phyloP scores from a whole-genome alignment of 2,329 filamentous ascomycete species.

The Chaetomiaceae sp. region DNA sequence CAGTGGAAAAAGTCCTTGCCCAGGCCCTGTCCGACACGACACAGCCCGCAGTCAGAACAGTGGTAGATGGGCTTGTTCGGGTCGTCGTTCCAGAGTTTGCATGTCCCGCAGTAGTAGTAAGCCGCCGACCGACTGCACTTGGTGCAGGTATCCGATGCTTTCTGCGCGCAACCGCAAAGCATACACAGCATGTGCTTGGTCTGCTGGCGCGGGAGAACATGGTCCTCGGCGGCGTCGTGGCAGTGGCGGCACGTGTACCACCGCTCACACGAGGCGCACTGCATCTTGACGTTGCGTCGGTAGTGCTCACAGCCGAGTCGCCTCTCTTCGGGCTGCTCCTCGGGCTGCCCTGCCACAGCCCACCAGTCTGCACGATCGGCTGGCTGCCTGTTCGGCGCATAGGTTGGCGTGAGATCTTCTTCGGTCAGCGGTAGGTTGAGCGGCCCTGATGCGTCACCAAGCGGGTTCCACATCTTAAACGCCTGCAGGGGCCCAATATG shows the following conservation, averaged over 20 bases:
- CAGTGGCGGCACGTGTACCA: constrained; percentile 97
- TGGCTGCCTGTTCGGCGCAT: constrained; percentile 49
- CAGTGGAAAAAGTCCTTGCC: constrained; percentile 98
- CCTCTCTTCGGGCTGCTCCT: constrained; percentile 32
- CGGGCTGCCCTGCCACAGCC: constrained; percentile 34
- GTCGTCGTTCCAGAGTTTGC: constrained; percentile 97
- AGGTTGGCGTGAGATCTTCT: constrained; percentile 64
- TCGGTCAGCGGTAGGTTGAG: constrained; percentile 49
- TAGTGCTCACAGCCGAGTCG: constrained; percentile 85
- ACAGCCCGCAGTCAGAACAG: constrained; percentile 93
- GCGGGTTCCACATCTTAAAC: constrained; percentile 53
- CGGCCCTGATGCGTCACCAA: constrained; percentile 35
- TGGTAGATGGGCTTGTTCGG: constrained; percentile 90
- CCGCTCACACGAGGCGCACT: constrained; percentile 81
- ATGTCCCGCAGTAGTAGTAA: constrained; percentile 88
- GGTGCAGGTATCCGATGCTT: constrained; percentile 70
- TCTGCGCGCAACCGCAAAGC: constrained; percentile 82
- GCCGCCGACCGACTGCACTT: constrained; percentile 73
- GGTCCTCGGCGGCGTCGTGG: constrained; percentile 78
- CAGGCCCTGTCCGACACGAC: constrained; percentile 80
- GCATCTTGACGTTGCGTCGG: constrained; percentile 89
- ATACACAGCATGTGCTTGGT: constrained; percentile 98
- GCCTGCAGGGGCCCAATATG: constrained; percentile 41
- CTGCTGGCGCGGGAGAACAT: constrained; percentile 71
- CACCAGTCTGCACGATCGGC: constrained; percentile 44